Base-by-base conservation (phyloP, 805 yeast genomes). In the Candida palmyrensis region DNA sequence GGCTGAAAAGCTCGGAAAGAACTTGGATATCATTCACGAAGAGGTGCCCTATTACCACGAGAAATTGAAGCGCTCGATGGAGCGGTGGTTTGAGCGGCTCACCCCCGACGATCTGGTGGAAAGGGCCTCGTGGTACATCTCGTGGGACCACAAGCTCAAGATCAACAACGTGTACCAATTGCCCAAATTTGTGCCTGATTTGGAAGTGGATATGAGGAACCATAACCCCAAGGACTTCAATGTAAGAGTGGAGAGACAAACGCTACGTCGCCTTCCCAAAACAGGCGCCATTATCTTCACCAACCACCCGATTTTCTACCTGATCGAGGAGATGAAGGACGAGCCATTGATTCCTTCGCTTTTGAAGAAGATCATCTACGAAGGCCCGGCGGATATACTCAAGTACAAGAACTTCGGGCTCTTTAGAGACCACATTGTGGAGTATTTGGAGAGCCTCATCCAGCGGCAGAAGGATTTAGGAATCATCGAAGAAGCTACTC, bases 321-420 rank as follows among this genome's bases (percentile, higher is more conserved):
- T 82, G 2, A 75, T 83, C 26, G 89, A 82, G 25, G 90, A 84
- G 36, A 74, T 78, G 59, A 83, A 80, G 44, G 95, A 85, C 15
- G 94, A 82, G 42, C 77, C 85, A 1, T 54, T 86, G 37, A 81
- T 89, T 30, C 81, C 95, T 3, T 82, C 95, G 2, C 83, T 81
- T 30, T 52, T 81, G 30, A 71, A 72, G 48, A 79, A 77, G 45
- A 75, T 79, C 32, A 59, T 81, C 21, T 73, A 59, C 41, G 86
- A 80, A 51, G 86, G 77, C 0, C 86, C 87, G 7, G 77, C 73
- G 40, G 72, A 70, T 32, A 81, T 81, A 39, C 55, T 75, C 48
- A 74, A 75, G 49, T 82, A 81, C 55, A 81, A 81, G 50, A 69
- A 70, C 42, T 80, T 79, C 43, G 77, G 64, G 32, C 44, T 66